Conservation (phyloP, 164 flowering plant genomes). For the Platanus orientalis region DNA sequence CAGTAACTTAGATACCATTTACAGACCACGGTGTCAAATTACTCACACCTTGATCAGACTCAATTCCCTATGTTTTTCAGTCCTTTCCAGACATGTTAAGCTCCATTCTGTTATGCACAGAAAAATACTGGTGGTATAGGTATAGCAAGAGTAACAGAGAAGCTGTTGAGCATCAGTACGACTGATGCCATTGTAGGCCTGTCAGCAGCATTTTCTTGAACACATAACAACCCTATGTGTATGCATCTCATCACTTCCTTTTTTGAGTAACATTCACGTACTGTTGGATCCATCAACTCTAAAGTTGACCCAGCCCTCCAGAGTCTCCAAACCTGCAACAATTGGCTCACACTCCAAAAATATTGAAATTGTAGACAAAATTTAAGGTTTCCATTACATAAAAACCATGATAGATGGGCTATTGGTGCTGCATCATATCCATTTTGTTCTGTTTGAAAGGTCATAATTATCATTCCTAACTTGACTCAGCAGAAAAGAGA, state of each 20-base stretch:
- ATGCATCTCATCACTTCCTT: constrained; percentile 37
- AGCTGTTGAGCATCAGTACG: constrained; percentile 35
- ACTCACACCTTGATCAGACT: neutral
- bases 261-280: constrained; percentile 1
- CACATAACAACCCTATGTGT: constrained; percentile 44
- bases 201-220: constrained; percentile 27
- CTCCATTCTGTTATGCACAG: constrained; percentile 3
- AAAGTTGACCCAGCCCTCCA: constrained; percentile 32
- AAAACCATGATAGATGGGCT: too few species aligned
- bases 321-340: constrained; percentile 37
- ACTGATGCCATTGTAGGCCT: constrained; percentile 51
- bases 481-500: too few species aligned
- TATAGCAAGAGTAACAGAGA: constrained; percentile 22
- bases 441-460: too few species aligned
- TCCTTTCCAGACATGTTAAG: neutral
- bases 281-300: constrained; percentile 28
- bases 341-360: neutral
- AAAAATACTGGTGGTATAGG: constrained; percentile 46
- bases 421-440: too few species aligned
- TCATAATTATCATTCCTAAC: too few species aligned
- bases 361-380: neutral
- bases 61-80: neutral
- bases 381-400: too few species aligned
- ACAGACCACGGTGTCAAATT: neutral
- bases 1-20: too few species aligned